phyloP scores from a whole-genome alignment of 2,329 filamentous ascomycete genomes.

The Aspergillus quadrilineatus region DNA sequence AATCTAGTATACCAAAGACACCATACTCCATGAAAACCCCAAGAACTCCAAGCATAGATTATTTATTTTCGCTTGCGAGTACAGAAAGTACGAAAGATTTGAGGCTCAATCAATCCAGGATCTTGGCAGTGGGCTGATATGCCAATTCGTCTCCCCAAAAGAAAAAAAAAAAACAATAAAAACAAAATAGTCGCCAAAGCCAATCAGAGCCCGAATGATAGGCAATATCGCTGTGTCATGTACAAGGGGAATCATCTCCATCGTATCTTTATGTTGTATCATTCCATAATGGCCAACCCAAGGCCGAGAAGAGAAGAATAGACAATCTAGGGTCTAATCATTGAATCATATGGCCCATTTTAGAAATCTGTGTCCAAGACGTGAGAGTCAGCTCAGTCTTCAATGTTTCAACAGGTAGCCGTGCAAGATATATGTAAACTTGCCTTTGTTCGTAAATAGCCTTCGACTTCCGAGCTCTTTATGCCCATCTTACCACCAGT shows the following conservation, averaged over 20 bases:
- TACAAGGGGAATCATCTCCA: constrained; percentile 7
- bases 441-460: constrained; percentile 93
- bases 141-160: too few relatives aligned
- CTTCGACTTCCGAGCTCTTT: constrained; percentile 82
- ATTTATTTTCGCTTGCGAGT: too few relatives aligned
- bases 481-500: constrained; percentile 75
- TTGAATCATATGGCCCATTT: constrained; percentile 76
- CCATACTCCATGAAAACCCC: too few relatives aligned
- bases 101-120: too few relatives aligned
- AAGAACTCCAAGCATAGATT: too few relatives aligned
- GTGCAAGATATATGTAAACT: constrained; percentile 49
- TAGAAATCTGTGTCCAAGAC: constrained; percentile 64
- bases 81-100: too few relatives aligned
- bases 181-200: background rate
- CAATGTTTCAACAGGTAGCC: constrained; percentile 26
- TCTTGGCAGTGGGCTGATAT: too few relatives aligned
- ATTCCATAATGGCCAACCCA: background rate
- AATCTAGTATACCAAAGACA: too few relatives aligned
- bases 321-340: constrained; percentile 24
- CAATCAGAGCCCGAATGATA: background rate
- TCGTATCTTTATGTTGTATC: constrained; percentile 3
- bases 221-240: constrained; percentile 2
- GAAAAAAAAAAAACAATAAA: background rate
- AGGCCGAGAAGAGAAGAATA: background rate
- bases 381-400: constrained; percentile 9